Evolutionary conservation across 345 rosid genomes (phyloP), one percentile per base, ranked within the genome.

Genomic region (Melaleuca alternifolia): DNA sequence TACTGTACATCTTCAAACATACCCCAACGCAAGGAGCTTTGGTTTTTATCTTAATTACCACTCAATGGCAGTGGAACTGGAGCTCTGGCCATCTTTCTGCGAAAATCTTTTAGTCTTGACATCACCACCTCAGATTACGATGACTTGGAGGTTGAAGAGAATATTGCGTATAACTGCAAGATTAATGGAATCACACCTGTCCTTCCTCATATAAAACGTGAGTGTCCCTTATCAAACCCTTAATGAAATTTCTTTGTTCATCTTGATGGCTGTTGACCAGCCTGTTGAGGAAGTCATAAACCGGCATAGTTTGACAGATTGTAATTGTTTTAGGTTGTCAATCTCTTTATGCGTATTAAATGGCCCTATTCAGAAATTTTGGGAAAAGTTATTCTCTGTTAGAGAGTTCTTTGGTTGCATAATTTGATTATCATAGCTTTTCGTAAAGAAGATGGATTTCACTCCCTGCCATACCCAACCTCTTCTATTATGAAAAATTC

Each of bases 121-220:
- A 90, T 97, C 86, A 95, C 99, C 52, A 94, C 99, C 71, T 97
- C 99, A 37, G 99, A 97, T 89, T 97, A 94, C 82, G 85, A 91
- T 85, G 99, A 97, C 87, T 92, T 90, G 85, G 99, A 96, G 92
- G 95, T 97, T 81, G 96, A 96, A 89, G 98, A 97, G 76, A 96
- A 97, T 87, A 96, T 97, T 89, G 95, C 93, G 86, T 93, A 94
- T 76, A 97, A 97, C 90, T 96, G 98, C 94, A 50, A 79, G 54
- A 89, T 91, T 23, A 97, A 96, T 89, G 95, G 93, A 71, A 91
- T 97, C n/a, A 82, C 87, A 13, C 96, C 99, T 84, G 89, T 87
- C 89, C 92, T 96, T 89, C 97, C 98, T 83, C 99, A 96, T 71
- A 88, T 97, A 90, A 95, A 90, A 88, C 98, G 98, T 97, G 89